Conservation (phyloP, 768 basidiomycete species). For the Trametes gibbosa region DNA sequence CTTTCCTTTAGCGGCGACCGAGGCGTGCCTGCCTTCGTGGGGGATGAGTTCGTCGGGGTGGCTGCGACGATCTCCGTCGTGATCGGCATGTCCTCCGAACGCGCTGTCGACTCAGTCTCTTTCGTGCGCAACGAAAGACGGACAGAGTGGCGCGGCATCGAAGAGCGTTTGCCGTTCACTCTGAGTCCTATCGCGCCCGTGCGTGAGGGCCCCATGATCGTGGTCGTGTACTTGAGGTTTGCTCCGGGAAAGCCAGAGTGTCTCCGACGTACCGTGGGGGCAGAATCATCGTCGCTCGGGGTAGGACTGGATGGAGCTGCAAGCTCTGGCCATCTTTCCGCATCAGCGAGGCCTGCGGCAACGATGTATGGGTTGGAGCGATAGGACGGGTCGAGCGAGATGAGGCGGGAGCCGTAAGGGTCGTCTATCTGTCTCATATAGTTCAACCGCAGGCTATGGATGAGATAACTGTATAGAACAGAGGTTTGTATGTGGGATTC, state of each 20-base stretch:
- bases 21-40: slow-evolving; percentile 5
- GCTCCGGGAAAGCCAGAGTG: slow-evolving; percentile 45
- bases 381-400: slow-evolving; percentile 77
- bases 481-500: neutral
- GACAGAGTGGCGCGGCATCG: slow-evolving; percentile 20
- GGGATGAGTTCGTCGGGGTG: neutral
- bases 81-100: slow-evolving; percentile 3
- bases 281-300: slow-evolving; percentile 66
- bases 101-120: neutral
- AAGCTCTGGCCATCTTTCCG: slow-evolving; percentile 84
- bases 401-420: slow-evolving; percentile 76
- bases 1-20: slow-evolving; percentile 9
- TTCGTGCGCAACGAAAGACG: slow-evolving; percentile 16
- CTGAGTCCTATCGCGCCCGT: slow-evolving; percentile 76
- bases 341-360: slow-evolving; percentile 76
- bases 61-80: slow-evolving; percentile 15
- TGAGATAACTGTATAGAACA: slow-evolving; percentile 51
- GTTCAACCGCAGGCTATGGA: slow-evolving; percentile 80
- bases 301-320: slow-evolving; percentile 66
- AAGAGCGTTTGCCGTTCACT: slow-evolving; percentile 58
- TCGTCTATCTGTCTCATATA: slow-evolving; percentile 90
- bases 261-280: slow-evolving; percentile 34
- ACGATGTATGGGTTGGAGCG: slow-evolving; percentile 80
- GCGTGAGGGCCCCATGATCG: slow-evolving; percentile 74
- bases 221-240: slow-evolving; percentile 78